Evolutionary conservation across 2,329 filamentous ascomycete species (phyloP).

Genomic region (Botrytis galanthina): DNA sequence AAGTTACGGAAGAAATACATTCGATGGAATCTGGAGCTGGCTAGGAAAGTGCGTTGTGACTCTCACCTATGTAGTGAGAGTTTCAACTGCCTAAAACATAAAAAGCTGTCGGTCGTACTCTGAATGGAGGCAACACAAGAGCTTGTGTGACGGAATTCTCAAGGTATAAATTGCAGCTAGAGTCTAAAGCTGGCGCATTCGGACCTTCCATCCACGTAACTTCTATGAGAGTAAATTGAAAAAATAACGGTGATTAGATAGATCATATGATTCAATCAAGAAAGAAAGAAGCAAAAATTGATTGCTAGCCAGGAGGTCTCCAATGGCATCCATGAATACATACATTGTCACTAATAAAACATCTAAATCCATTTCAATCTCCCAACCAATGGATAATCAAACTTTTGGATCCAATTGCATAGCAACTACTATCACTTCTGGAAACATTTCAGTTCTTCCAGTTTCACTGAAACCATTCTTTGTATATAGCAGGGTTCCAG

Average conservation of each 20-base stretch:
- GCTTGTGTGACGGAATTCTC: neutral
- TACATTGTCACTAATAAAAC: neutral
- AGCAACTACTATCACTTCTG: conserved; percentile 3
- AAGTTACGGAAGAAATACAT: neutral
- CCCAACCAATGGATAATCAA: neutral
- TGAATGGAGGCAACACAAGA: neutral
- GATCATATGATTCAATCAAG: neutral
- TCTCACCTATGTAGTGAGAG: neutral
- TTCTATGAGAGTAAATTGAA: neutral
- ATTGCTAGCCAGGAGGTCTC: neutral
- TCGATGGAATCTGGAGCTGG: neutral
- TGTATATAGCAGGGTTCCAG: conserved; percentile 16
- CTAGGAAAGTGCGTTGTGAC: neutral
- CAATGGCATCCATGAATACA: neutral
- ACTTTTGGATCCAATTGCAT: conserved; percentile 11
- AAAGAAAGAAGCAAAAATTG: neutral
- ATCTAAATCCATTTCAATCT: neutral
- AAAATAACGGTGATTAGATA: neutral
- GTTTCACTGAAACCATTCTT: conserved; percentile 12
- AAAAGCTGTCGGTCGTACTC: neutral
- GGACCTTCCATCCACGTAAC: neutral
- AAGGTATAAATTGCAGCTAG: neutral
- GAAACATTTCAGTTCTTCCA: neutral
- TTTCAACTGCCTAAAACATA: neutral
- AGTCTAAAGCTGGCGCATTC: neutral